Percentiles rank a stretch among this genome's conserved stretches.
Conservation (phyloP, 306 rosid genomes). For the Malus sylvestris region DNA sequence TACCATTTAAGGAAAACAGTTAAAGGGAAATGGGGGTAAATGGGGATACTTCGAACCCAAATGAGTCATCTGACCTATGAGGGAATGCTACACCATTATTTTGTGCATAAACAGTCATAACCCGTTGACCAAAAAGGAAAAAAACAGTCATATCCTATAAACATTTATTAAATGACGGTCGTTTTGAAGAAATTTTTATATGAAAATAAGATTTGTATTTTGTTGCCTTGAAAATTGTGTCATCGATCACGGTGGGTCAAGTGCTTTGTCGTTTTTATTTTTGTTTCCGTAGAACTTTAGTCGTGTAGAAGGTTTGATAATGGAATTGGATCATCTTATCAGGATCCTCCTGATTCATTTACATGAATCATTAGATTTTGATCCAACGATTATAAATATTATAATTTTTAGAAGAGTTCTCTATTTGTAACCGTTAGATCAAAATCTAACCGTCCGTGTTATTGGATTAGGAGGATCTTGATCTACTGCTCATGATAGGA, state of each 20-base stretch:
- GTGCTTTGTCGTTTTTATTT: background rate
- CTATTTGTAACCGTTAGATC: too few relatives aligned
- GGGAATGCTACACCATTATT: background rate
- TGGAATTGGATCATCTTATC: too few relatives aligned
- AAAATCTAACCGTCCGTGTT: too few relatives aligned
- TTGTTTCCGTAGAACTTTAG: background rate
- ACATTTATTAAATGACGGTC: background rate
- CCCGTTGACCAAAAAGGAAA: too few relatives aligned
- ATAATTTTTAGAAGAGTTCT: too few relatives aligned
- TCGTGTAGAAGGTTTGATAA: background rate
- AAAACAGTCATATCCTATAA: background rate
- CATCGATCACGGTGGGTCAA: background rate
- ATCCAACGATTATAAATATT: too few relatives aligned
- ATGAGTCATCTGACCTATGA: background rate
- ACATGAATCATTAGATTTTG: too few relatives aligned
- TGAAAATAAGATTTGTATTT: background rate
- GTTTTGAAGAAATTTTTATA: background rate
- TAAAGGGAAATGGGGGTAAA: background rate
- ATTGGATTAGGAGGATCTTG: too few relatives aligned
- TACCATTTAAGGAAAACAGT: background rate
- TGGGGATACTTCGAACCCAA: background rate
- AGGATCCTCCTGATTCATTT: too few relatives aligned
- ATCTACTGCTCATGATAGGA: too few relatives aligned
- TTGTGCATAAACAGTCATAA: background rate
- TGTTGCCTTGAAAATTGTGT: background rate